Percentiles rank a stretch among this genome's conserved stretches.
These are phyloP conservation scores for Macrolepiota fuliginosa DNA, from an alignment of 768 basidiomycete genomes.

Conservation along the genomic window DNA sequence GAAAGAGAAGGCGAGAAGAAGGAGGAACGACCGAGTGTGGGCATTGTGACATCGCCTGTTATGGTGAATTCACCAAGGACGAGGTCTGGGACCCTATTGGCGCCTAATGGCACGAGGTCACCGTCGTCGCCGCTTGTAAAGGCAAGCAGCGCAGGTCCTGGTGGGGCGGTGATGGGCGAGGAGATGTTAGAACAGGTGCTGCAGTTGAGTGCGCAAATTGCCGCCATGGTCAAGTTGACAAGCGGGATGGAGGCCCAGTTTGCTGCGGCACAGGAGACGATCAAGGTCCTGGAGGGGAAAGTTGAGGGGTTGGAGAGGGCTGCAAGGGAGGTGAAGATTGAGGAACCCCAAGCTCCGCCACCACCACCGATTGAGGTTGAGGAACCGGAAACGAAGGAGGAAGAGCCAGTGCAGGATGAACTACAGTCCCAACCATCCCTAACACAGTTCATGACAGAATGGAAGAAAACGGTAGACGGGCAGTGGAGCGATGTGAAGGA, in stretches of 20 bases:
- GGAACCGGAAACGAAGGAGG: slow-evolving; percentile 5
- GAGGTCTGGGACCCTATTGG: slow-evolving; percentile 9
- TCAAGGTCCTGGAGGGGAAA: slow-evolving; percentile 64
- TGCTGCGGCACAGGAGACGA: slow-evolving; percentile 70
- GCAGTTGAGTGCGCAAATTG: slow-evolving; percentile 73
- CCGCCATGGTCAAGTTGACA: slow-evolving; percentile 72
- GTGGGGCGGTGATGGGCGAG: slow-evolving; percentile 14
- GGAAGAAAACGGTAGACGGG: slow-evolving; percentile 78
- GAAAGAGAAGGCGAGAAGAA: slow-evolving; percentile 7
- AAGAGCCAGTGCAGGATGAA: slow-evolving; percentile 1
- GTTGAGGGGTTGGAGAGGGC: slow-evolving; percentile 65
- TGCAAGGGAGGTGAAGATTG: slow-evolving; percentile 39
- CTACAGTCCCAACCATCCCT: slow-evolving; percentile 26
- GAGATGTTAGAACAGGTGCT: slow-evolving; percentile 57
- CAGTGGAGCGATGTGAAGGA: slow-evolving; percentile 76
- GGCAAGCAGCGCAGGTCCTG: background rate
- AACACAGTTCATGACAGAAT: slow-evolving; percentile 57
- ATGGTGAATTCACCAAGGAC: slow-evolving; percentile 2
- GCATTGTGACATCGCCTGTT: background rate
- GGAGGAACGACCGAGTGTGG: background rate
- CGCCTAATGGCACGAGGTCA: slow-evolving; percentile 12
- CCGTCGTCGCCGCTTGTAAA: slow-evolving; percentile 27
- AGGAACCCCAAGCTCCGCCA: background rate
- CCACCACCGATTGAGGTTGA: slow-evolving; percentile 10
- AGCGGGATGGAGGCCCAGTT: slow-evolving; percentile 77